These are phyloP conservation scores for Penicillium goetzii DNA, from an alignment of 495 filamentous ascomycete genomes.

Conservation along the genomic window DNA sequence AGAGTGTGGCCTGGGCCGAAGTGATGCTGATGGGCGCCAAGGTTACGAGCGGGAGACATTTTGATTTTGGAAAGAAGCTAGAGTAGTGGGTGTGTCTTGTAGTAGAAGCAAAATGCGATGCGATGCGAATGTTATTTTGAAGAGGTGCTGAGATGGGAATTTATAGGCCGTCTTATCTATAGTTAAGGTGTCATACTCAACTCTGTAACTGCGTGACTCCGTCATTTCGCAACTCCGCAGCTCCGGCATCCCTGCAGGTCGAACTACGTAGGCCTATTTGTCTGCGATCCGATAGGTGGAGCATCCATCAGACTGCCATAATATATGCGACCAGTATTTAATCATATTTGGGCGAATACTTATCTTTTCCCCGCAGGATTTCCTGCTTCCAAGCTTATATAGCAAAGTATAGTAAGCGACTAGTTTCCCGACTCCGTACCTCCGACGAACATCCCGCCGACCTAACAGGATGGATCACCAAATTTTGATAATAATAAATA, in stretches of 20 bases:
- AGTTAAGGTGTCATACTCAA: background rate
- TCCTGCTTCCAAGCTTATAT: too few relatives aligned
- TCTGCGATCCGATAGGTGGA: too few relatives aligned
- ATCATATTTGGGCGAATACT: too few relatives aligned
- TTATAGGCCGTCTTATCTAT: background rate
- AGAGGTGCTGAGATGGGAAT: background rate
- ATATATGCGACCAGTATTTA: too few relatives aligned
- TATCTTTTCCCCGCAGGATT: too few relatives aligned
- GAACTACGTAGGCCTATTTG: background rate
- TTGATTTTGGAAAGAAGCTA: background rate
- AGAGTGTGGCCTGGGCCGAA: conserved; percentile 49
- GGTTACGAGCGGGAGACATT: conserved; percentile 37
- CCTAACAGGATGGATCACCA: too few relatives aligned
- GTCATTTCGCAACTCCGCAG: background rate
- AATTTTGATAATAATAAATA: too few relatives aligned
- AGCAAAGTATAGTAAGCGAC: too few relatives aligned
- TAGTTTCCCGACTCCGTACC: too few relatives aligned
- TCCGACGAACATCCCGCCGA: too few relatives aligned
- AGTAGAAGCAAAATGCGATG: background rate
- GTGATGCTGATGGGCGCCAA: conserved; percentile 52
- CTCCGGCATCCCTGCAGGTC: background rate
- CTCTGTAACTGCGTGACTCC: background rate
- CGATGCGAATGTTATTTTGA: background rate
- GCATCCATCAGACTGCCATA: too few relatives aligned
- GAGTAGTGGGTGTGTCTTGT: background rate